Base-by-base conservation (phyloP, 1,284 basidiomycete species). In the Cutaneotrichosporon sp. region DNA sequence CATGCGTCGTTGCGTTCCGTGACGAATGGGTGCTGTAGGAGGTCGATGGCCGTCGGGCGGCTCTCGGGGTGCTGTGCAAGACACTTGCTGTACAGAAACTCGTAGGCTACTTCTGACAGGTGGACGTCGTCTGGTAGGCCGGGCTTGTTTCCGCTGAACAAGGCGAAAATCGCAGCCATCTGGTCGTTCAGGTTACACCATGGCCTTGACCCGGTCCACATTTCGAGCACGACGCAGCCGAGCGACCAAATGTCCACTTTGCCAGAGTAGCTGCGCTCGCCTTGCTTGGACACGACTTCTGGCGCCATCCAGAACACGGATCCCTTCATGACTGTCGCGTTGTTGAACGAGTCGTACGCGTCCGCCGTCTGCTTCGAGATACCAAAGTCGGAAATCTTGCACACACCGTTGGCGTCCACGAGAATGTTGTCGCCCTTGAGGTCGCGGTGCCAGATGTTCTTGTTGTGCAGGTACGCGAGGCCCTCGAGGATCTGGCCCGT, bases 281-380 rank as follows among this genome's bases (percentile, higher is more conserved):
- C 41, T 12, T 41, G 38, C 20, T 38, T 22, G 41, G 66, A 66
- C 58, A 88, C 83, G 55, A 98, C 90, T 77, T 99, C 94, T 1
- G 94, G 96, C 8, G 96, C 94, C 94, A 98, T 99, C 90, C 96
- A 99, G 74, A 97, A 98, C 44, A 97, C 87, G 15, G 90, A 93
- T 17, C 96, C 96, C 74, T 92, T 89, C 86, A 99, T 88, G 46
- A 89, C 88, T 2, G 90, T 93, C 54, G 82, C 85, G 49, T 65
- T 59, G 22, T 82, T 86, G 54, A 83, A 81, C 57, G 87, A 86
- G 63, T 85, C 84, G 65, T 91, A 84, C 56, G 93, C 88, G 63
- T 94, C 89, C 17, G 44, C 33, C 51, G 76, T 90, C 59, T 87
- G 83, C 74, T 94, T 97, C 12, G 90, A 93, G 54, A 96, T 94